Evolutionary conservation across 1,139 yeast genomes (phyloP).

Genomic region (Taiozyma sp.): DNA sequence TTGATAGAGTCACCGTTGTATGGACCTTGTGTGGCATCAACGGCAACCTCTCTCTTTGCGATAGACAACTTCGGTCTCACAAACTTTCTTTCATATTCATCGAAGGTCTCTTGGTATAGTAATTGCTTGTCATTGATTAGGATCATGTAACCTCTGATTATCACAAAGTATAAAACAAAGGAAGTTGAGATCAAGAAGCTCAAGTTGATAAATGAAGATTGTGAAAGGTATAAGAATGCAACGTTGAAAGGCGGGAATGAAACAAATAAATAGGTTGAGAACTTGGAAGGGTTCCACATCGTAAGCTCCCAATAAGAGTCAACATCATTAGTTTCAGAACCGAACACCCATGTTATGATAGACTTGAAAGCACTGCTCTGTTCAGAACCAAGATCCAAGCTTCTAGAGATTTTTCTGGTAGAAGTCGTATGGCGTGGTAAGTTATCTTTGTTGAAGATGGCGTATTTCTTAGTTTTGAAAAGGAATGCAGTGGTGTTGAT

Average conservation of each 20-base stretch:
- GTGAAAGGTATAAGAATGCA: slow-evolving; percentile 32
- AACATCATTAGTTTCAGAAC: slow-evolving; percentile 18
- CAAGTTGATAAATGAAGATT: slow-evolving; percentile 35
- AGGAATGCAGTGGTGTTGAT: slow-evolving; percentile 17
- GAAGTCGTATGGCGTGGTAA: slow-evolving; percentile 17
- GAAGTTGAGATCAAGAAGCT: slow-evolving; percentile 35
- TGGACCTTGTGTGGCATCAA: slow-evolving; percentile 49
- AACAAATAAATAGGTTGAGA: slow-evolving; percentile 40
- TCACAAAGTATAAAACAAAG: slow-evolving; percentile 34
- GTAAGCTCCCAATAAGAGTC: slow-evolving; percentile 43
- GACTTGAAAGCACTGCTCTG: neutral
- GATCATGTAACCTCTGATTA: slow-evolving; percentile 40
- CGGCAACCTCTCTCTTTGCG: slow-evolving; percentile 52
- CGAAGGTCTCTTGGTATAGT: slow-evolving; percentile 53
- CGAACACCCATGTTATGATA: slow-evolving; percentile 1
- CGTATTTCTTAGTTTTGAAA: slow-evolving; percentile 18
- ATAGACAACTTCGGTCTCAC: slow-evolving; percentile 57
- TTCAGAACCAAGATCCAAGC: neutral
- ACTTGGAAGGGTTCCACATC: slow-evolving; percentile 56
- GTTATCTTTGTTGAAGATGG: slow-evolving; percentile 21
- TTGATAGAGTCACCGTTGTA: slow-evolving; percentile 30
- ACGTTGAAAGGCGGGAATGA: slow-evolving; percentile 55
- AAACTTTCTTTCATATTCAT: slow-evolving; percentile 58
- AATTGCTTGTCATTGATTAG: slow-evolving; percentile 55
- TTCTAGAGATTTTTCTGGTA: slow-evolving; percentile 17